Evolutionary conservation across 768 basidiomycete species (phyloP), one percentile per base, ranked within the genome.

Genomic region (Lactifluus rugatus): DNA sequence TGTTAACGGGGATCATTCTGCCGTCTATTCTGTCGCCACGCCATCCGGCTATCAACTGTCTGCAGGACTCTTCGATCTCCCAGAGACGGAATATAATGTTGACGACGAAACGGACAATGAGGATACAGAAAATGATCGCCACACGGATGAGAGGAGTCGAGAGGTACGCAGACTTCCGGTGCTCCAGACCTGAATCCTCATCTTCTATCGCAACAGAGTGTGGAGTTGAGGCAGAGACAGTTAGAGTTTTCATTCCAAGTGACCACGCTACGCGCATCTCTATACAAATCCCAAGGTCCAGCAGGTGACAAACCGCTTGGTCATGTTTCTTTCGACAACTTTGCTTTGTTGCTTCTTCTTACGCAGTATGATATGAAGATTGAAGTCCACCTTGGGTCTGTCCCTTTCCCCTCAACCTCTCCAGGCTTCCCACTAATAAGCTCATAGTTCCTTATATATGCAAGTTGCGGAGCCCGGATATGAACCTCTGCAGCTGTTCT

Each of bases 231-330:
- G 42, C 88, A 85, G 64, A 80, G 79, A 58, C 76, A 82, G 0
- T 90, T 98, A 61, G 88, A 96, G 69, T 74, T 98, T 59, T 76
- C 85, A 56, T 98, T 99, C 73, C 76, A 83, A 32, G 96, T 98
- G 37, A 88, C 92, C 52, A 80, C 81, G 50, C 76, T 99, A 13
- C 78, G 87, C 48, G 90, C 85, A 0, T 81, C 85, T 2, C 74
- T 99, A 39, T 91, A 81, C 64, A 91, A 87, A 64, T 83, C 86
- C 2, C 74, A 73, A 31, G 58, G 72, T 5, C 78, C 85, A 41
- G 82, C 79, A 14, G 67, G 72, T 6, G 96, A 99, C 64, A 83
- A 76, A 45, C 77, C 78, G 3, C 73, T 99, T 16, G 95, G 92
- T 23, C 80, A 90, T 66, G 79, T 95, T 11, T 76, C 80, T 10